Evolutionary conservation across 108 stramenopile species (phyloP), one percentile per base, ranked within the genome.

Genomic region (Nannochloropsis salina): DNA sequence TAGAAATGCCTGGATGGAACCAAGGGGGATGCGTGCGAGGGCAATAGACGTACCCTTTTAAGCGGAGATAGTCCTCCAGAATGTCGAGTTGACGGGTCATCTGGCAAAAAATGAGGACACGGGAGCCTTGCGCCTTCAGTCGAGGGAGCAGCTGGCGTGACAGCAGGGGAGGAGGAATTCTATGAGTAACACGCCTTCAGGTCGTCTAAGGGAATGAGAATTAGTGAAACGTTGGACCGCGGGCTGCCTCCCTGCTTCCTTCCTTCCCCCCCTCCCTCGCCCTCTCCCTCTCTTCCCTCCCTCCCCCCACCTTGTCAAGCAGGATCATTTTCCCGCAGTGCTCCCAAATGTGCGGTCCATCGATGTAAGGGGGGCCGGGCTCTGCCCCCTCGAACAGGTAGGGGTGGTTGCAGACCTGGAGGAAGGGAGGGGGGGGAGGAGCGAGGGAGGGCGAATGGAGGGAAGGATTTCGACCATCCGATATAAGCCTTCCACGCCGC

Each of bases 341-440:
- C 88, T 97, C 96, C 99, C 99, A 99, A 22, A 98, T 86, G 91
- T 99, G 97, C 15, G 97, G 97, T 42, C 99, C 99, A 83, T 99
- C 96, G n/a, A 88, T 86, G 91, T 94, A 95, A 0, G 99, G 98
- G 79, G 98, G 98, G 1, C 98, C 98, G 80, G 87, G 90, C 92
- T 99, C 97, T 21, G 97, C 98, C 2, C 97, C 97, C 88, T 97
- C 95, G 91, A 99, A 99, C 9, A 99, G 93, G 91, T 99, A 99
- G 1, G 99, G 99, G 93, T 99, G 99, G 90, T 99, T 99, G 92
- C 99, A 99, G 9, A 97, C 96, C 88, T 88, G 51, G 11, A 0
- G 47, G 44, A 4, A 41, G 83, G 41, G 83, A 22, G 6, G 83
- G 6, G 44, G 83, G 45, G 83, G n/a, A 43, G 8, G 61, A 74